phyloP scores from a whole-genome alignment of 192 early-diverging fungal genomes.

The Linnemannia hyalina region DNA sequence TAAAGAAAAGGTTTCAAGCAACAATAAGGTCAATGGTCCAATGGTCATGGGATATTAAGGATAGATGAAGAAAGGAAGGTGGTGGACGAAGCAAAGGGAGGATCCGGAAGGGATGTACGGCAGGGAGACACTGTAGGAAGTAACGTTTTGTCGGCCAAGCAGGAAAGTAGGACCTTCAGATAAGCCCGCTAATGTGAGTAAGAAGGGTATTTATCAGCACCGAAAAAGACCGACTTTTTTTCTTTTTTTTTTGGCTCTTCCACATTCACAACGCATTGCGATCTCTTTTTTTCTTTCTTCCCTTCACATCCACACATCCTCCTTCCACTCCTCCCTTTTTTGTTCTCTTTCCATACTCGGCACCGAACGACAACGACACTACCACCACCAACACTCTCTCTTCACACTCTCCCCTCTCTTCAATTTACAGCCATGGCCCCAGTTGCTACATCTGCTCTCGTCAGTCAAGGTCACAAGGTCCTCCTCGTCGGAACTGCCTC shows the following conservation, averaged over 20 bases:
- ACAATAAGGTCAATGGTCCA: neutral
- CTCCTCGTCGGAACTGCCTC: slow-evolving; percentile 61
- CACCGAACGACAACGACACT: neutral
- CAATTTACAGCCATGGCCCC: slow-evolving; percentile 28
- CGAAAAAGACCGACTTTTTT: neutral
- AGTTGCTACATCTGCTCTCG: slow-evolving; percentile 34
- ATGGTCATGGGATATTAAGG: neutral
- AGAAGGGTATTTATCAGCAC: neutral
- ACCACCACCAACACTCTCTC: neutral
- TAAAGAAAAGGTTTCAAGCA: neutral
- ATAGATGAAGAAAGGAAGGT: neutral
- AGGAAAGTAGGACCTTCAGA: neutral
- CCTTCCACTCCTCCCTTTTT: neutral
- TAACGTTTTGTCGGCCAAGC: neutral
- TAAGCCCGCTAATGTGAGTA: neutral
- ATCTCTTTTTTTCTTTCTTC: neutral
- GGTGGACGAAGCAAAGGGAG: neutral
- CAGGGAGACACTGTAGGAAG: neutral
- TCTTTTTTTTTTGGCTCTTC: neutral
- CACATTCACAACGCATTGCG: neutral
- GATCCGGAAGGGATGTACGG: neutral
- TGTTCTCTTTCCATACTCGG: neutral
- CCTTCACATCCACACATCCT: neutral
- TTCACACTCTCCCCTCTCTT: neutral
- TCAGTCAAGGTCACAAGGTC: slow-evolving; percentile 62